These are phyloP conservation scores for Wickerhamomyces queroliae DNA, from an alignment of 805 yeast genomes.

Conservation along the genomic window DNA sequence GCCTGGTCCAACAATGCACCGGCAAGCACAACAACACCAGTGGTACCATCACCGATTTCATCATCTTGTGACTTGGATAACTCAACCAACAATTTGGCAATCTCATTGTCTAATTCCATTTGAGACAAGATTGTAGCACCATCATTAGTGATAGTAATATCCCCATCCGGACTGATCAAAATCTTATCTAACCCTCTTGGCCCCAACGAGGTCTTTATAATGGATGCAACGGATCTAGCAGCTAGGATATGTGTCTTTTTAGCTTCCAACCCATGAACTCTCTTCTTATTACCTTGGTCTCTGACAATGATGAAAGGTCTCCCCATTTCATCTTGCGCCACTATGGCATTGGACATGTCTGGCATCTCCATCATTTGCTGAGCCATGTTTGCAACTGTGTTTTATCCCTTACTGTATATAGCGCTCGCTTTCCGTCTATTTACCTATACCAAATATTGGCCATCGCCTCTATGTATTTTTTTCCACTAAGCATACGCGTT, in stretches of 20 bases:
- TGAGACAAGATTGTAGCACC: constrained; percentile 96
- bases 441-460: not conserved
- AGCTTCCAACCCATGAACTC: constrained; percentile 78
- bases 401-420: not conserved
- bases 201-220: constrained; percentile 88
- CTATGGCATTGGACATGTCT: constrained; percentile 95
- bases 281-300: constrained; percentile 62
- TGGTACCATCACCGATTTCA: constrained; percentile 98
- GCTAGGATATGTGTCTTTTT: constrained; percentile 84
- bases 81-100: constrained; percentile 93
- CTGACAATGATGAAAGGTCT: constrained; percentile 97
- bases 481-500: constrained; percentile 1
- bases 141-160: constrained; percentile 95
- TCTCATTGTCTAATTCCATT: constrained; percentile 94
- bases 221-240: constrained; percentile 90
- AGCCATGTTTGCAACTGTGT: constrained; percentile 21
- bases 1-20: constrained; percentile 95
- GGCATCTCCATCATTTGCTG: constrained; percentile 51
- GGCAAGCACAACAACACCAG: constrained; percentile 97
- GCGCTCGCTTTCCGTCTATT: constrained; percentile 2
- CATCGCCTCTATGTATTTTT: constrained; percentile 1
- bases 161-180: constrained; percentile 92
- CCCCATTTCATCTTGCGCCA: constrained; percentile 99
- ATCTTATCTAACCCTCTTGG: constrained; percentile 99
- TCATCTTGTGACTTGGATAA: constrained; percentile 94